These are phyloP conservation scores for Coix lacrymajobi DNA, from an alignment of 176 grass and related monocot genomes.

Conservation along the genomic window DNA sequence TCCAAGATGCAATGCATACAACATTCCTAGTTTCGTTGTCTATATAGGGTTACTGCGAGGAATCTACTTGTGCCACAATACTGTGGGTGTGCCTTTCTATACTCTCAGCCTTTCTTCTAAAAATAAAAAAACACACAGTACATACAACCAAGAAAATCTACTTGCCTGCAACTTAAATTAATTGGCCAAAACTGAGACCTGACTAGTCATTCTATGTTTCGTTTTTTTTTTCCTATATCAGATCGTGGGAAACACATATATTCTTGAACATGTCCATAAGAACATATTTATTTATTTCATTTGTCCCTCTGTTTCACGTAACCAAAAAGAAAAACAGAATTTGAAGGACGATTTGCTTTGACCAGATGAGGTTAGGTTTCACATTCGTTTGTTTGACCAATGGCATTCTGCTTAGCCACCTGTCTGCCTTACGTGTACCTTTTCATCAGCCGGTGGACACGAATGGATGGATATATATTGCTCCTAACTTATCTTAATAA, in stretches of 20 bases:
- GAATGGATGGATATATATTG: background rate
- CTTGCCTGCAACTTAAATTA: no score
- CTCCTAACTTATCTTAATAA: background rate
- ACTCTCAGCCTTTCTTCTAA: background rate
- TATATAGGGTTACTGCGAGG: background rate
- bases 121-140: no score
- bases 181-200: no score
- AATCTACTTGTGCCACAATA: background rate
- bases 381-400: slow-evolving; percentile 27
- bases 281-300: background rate
- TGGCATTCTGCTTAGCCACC: background rate
- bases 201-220: no score
- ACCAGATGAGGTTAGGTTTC: background rate
- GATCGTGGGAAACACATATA: no score
- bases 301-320: background rate
- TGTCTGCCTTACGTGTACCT: background rate
- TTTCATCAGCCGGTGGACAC: background rate
- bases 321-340: background rate
- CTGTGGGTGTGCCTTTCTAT: background rate
- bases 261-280: no score
- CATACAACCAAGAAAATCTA: no score
- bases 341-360: background rate
- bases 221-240: no score
- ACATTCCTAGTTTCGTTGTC: background rate
- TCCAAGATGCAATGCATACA: background rate